Percentiles rank a stretch among this genome's conserved stretches.
Conservation (phyloP, 2,329 filamentous ascomycete species). For the Ambrosiella cleistominuta region DNA sequence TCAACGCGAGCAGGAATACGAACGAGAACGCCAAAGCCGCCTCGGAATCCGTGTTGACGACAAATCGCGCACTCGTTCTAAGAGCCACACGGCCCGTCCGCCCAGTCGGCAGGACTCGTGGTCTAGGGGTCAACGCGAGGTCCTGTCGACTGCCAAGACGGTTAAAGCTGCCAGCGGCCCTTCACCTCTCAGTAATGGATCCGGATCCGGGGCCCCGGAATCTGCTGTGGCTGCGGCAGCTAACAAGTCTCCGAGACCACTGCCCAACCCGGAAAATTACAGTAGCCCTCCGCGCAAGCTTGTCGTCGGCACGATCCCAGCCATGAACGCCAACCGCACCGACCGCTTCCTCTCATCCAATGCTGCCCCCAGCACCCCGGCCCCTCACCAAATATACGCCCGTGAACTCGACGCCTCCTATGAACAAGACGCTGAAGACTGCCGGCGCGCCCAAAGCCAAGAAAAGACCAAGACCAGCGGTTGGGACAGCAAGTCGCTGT, state of each 20-base stretch:
- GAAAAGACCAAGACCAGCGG: slow-evolving; percentile 43
- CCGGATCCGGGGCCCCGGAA: slow-evolving; percentile 21
- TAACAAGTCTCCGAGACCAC: slow-evolving; percentile 21
- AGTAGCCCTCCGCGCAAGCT: slow-evolving; percentile 13
- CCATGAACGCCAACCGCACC: slow-evolving; percentile 27
- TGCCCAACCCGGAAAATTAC: slow-evolving; percentile 31
- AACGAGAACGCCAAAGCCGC: slow-evolving; percentile 37
- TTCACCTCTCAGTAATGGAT: slow-evolving; percentile 22
- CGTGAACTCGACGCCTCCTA: slow-evolving; percentile 37
- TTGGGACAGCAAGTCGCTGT: slow-evolving; percentile 49
- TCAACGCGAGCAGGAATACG: slow-evolving; percentile 44
- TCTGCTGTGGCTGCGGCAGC: slow-evolving; percentile 22
- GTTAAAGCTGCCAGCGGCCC: background rate
- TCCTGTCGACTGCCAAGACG: slow-evolving; percentile 27
- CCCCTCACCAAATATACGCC: slow-evolving; percentile 34
- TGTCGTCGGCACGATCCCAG: slow-evolving; percentile 14
- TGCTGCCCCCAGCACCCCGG: slow-evolving; percentile 22
- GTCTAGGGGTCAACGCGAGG: slow-evolving; percentile 45
- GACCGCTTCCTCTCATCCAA: slow-evolving; percentile 40
- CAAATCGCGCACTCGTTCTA: slow-evolving; percentile 22
- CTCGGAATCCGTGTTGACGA: slow-evolving; percentile 18
- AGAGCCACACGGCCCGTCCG: slow-evolving; percentile 24
- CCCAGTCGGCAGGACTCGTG: slow-evolving; percentile 45
- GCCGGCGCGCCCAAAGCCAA: slow-evolving; percentile 40
- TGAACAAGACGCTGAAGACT: slow-evolving; percentile 46